Conservation (phyloP, 202 grass and related monocot genomes). For the Alloteropsis angusta region DNA sequence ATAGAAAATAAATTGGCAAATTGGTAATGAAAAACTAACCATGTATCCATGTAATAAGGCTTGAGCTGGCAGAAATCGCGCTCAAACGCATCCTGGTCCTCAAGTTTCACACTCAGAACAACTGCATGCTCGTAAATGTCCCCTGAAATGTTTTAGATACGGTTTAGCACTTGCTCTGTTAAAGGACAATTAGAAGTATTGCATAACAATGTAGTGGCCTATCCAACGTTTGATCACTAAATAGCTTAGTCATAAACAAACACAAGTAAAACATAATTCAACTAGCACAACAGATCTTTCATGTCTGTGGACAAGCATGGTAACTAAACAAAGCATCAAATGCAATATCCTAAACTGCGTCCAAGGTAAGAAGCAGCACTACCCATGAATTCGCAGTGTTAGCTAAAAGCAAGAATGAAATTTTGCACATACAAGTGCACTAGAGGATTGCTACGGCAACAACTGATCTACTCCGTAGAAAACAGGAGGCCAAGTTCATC, state of each 20-base stretch:
- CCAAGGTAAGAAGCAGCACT: not conserved
- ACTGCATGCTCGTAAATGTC: constrained; percentile 94
- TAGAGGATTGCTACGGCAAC: not conserved
- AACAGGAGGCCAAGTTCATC: not conserved
- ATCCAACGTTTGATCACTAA: not conserved
- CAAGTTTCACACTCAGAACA: constrained; percentile 82
- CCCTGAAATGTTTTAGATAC: constrained; percentile 42
- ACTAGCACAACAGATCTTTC: not conserved
- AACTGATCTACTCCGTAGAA: not conserved
- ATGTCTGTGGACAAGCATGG: not conserved
- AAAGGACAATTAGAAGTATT: not conserved
- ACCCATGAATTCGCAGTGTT: not conserved
- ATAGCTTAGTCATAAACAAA: not conserved
- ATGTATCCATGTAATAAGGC: constrained; percentile 82
- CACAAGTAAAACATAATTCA: not conserved
- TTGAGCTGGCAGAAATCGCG: constrained; percentile 94
- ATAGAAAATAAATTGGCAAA: constrained; percentile 4
- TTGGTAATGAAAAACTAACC: constrained; percentile 32
- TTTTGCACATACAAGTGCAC: not conserved
- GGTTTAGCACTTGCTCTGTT: constrained; percentile 9
- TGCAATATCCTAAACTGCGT: not conserved
- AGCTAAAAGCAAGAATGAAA: not conserved
- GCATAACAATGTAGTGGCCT: not conserved
- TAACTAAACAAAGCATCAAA: not conserved
- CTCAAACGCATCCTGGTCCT: constrained; percentile 95